phyloP scores from a whole-genome alignment of 192 early-diverging fungal species.

The Ramicandelaber brevisporus region DNA sequence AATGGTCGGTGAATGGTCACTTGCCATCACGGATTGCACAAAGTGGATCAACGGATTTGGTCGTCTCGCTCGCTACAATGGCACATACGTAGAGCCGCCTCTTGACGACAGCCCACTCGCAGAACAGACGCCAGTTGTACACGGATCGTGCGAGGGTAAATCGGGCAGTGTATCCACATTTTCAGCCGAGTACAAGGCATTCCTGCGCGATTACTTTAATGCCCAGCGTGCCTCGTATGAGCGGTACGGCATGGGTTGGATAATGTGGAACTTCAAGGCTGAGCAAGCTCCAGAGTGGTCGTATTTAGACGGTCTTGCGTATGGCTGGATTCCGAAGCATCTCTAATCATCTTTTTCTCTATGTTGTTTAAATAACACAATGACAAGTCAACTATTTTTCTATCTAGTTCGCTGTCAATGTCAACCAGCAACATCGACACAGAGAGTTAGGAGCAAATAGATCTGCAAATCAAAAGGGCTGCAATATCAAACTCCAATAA shows the following conservation, averaged over 20 bases:
- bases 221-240: conserved; percentile 40
- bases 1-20: conserved; percentile 49
- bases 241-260: conserved; percentile 17
- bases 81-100: conserved; percentile 13
- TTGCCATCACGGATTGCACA: conserved; percentile 45
- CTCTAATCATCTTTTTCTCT: no score
- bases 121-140: conserved; percentile 1
- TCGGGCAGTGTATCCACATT: conserved; percentile 10
- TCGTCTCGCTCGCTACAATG: conserved; percentile 30
- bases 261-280: conserved; percentile 32
- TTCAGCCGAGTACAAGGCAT: conserved; percentile 13
- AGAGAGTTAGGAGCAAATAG: no score
- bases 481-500: no score
- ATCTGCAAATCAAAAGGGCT: no score
- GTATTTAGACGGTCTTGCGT: conserved; percentile 31
- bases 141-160: conserved; percentile 5
- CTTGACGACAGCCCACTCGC: no score
- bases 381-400: no score
- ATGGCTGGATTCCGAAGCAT: conserved; percentile 38
- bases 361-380: no score
- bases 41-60: conserved; percentile 41
- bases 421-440: no score
- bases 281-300: conserved; percentile 23
- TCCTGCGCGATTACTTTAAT: conserved; percentile 19
- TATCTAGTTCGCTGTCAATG: no score